phyloP scores from a whole-genome alignment of 2,329 filamentous ascomycete species.

The Aspergillus uvarum region DNA sequence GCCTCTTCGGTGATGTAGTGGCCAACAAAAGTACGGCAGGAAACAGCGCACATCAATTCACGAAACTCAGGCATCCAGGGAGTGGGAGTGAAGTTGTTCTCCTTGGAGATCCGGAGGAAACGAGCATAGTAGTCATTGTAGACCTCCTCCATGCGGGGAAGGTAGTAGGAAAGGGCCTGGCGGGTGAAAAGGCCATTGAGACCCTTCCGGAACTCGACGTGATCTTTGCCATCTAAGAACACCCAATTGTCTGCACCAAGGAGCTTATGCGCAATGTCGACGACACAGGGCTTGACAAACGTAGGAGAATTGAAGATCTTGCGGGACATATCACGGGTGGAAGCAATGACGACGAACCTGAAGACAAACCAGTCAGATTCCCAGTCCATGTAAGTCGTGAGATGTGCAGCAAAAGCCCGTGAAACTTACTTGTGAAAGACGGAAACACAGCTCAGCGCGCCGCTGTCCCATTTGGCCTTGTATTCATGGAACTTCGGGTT shows the following conservation, averaged over 20 bases:
- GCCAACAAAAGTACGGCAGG: conserved; percentile 94
- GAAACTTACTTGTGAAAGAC: conserved; percentile 91
- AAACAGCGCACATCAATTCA: conserved; percentile 91
- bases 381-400: background rate
- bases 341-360: conserved; percentile 92
- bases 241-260: conserved; percentile 93
- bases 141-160: conserved; percentile 88
- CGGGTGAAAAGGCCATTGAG: conserved; percentile 93
- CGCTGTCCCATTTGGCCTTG: conserved; percentile 87
- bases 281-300: conserved; percentile 94
- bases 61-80: conserved; percentile 92
- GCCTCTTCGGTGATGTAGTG: conserved; percentile 90
- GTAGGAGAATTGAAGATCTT: conserved; percentile 94
- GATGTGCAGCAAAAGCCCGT: background rate
- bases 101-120: conserved; percentile 73
- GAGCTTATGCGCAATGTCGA: conserved; percentile 90
- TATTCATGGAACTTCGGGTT: conserved; percentile 92
- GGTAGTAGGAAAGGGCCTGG: conserved; percentile 79
- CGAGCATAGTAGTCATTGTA: conserved; percentile 82
- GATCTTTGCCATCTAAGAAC: conserved; percentile 90
- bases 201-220: conserved; percentile 96
- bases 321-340: conserved; percentile 88
- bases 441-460: conserved; percentile 90
- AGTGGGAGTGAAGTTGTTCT: conserved; percentile 69
- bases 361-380: background rate